Conservation (phyloP, 352 stramenopile species). For the Achlya hypogyna region DNA sequence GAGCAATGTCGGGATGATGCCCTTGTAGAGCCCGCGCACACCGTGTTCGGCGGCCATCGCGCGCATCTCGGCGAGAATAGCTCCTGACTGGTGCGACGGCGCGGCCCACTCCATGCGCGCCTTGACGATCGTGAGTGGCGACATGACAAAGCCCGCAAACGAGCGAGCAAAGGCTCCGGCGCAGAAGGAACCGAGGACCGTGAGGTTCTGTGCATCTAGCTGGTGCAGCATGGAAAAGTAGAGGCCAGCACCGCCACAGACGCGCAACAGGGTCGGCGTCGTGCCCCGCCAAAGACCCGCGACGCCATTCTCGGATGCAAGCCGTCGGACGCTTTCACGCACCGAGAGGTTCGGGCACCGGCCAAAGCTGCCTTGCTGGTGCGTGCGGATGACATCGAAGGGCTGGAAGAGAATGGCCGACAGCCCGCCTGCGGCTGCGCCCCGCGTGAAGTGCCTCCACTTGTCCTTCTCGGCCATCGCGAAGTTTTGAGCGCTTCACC, state of each 20-base stretch:
- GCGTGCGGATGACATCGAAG: slow-evolving; percentile 74
- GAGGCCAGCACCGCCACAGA: slow-evolving; percentile 66
- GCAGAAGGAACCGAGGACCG: slow-evolving; percentile 70
- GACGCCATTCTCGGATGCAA: slow-evolving; percentile 9
- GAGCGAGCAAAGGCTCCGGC: slow-evolving; percentile 76
- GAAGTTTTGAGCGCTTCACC: background rate
- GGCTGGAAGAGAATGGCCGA: slow-evolving; percentile 79
- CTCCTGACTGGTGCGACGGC: slow-evolving; percentile 41
- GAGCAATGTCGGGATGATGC: slow-evolving; percentile 77
- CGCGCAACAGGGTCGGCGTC: slow-evolving; percentile 67
- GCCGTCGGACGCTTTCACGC: background rate
- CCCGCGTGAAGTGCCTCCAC: slow-evolving; percentile 25
- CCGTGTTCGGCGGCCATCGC: slow-evolving; percentile 60
- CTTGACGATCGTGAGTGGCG: slow-evolving; percentile 81
- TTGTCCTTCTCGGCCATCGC: slow-evolving; percentile 9
- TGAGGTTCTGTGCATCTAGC: slow-evolving; percentile 27
- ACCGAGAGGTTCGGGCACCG: background rate
- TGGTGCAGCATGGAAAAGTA: slow-evolving; percentile 60
- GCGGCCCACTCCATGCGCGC: slow-evolving; percentile 77
- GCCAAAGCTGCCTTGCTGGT: slow-evolving; percentile 74
- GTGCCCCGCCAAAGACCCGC: slow-evolving; percentile 69
- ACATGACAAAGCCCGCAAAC: slow-evolving; percentile 71
- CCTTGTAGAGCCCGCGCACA: slow-evolving; percentile 68
- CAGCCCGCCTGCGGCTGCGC: slow-evolving; percentile 64
- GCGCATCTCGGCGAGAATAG: slow-evolving; percentile 50